Percentiles rank a stretch among this genome's conserved stretches.
Evolutionary conservation across 176 grass and related monocot species (phyloP).

Genomic region (Phragmites australis): DNA sequence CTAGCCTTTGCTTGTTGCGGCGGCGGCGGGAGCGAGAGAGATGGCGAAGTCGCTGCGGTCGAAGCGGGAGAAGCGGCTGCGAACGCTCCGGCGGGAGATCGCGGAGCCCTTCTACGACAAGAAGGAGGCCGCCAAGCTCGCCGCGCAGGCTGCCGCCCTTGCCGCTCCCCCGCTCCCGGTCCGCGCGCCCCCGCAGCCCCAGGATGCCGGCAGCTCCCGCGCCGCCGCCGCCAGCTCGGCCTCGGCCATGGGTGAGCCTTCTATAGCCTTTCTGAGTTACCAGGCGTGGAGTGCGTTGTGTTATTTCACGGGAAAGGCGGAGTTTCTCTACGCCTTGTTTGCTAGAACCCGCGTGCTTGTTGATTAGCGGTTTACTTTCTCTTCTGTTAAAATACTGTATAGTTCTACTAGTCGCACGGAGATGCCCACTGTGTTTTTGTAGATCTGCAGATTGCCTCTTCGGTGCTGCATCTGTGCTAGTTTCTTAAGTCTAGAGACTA

Average conservation of each 20-base stretch:
- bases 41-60: constrained; percentile 96
- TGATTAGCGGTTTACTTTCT: not conserved
- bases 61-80: constrained; percentile 85
- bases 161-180: constrained; percentile 67
- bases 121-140: constrained; percentile 85
- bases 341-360: not conserved
- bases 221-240: constrained; percentile 14
- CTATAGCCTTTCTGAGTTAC: not conserved
- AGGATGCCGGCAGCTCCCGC: constrained; percentile 39
- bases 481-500: not conserved
- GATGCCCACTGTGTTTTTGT: not conserved
- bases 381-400: not conserved
- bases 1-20: constrained; percentile 28
- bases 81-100: constrained; percentile 80
- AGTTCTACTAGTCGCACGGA: not conserved
- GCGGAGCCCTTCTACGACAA: constrained; percentile 90
- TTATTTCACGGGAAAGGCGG: not conserved
- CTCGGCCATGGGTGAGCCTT: constrained; percentile 47
- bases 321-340: not conserved
- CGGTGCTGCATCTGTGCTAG: not conserved
- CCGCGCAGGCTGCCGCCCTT: constrained; percentile 82
- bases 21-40: constrained; percentile 48
- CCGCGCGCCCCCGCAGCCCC: constrained; percentile 45
- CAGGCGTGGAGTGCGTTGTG: not conserved
- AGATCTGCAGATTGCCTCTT: not conserved